Conservation (phyloP, 2,329 filamentous ascomycete genomes). For the Sporothrix dimorphospora region DNA sequence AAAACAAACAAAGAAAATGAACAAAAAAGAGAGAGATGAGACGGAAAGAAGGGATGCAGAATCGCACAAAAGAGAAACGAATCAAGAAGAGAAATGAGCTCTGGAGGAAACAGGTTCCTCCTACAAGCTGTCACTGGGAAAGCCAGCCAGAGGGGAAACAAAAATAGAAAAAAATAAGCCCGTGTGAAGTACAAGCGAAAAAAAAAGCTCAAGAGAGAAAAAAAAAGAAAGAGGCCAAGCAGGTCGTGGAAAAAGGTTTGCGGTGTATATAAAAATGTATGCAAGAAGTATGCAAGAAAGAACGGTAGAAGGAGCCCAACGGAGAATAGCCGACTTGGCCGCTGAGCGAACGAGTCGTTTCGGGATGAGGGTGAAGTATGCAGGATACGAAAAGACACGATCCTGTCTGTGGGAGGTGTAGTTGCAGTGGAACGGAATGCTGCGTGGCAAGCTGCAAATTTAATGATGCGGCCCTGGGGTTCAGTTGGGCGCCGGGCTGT, state of each 20-base stretch:
- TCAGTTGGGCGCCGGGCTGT: conserved; percentile 16
- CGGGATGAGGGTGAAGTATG: background rate
- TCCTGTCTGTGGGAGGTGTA: conserved; percentile 5
- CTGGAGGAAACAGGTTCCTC: conserved; percentile 11
- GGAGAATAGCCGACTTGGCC: background rate
- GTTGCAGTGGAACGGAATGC: conserved; percentile 25
- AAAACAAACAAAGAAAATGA: conserved; percentile 1
- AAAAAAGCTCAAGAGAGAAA: background rate
- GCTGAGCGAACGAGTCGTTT: background rate
- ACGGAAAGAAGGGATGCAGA: background rate
- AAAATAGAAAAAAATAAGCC: background rate
- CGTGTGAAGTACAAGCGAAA: background rate
- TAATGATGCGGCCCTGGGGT: conserved; percentile 17
- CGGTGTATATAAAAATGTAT: conserved; percentile 14
- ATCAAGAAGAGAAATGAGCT: conserved; percentile 18
- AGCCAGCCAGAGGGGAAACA: conserved; percentile 11
- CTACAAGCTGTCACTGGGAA: conserved; percentile 16
- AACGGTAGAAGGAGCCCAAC: conserved; percentile 12
- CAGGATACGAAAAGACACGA: conserved; percentile 10
- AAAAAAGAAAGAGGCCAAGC: background rate
- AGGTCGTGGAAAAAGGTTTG: background rate
- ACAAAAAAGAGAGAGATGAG: background rate
- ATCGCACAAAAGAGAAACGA: background rate
- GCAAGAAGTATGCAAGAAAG: background rate
- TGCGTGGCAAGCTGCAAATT: conserved; percentile 25